A percentile compares a stretch with the other conserved stretches of the same genome.
phyloP scores from a whole-genome alignment of 192 early-diverging fungal genomes.

The Rhizophagus prolifer region DNA sequence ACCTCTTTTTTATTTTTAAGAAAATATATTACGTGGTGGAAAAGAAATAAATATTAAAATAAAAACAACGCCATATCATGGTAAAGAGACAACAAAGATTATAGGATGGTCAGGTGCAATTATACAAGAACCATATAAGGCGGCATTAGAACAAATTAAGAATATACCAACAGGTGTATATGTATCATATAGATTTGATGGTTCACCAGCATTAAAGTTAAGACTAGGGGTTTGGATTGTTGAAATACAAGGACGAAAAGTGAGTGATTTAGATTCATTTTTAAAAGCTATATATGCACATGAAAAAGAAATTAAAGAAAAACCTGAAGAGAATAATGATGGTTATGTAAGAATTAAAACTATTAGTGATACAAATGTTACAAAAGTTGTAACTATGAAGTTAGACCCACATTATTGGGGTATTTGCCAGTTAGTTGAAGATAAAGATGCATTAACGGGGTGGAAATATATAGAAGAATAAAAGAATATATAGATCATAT shows the following conservation, averaged over 20 bases:
- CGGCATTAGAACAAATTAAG: slow-evolving; percentile 67
- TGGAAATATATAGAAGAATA: slow-evolving; percentile 37
- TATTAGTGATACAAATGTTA: slow-evolving; percentile 51
- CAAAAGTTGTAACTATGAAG: slow-evolving; percentile 70
- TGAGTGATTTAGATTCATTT: slow-evolving; percentile 63
- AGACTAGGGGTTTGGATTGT: slow-evolving; percentile 72
- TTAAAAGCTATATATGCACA: slow-evolving; percentile 51
- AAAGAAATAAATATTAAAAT: slow-evolving; percentile 63
- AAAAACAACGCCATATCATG: slow-evolving; percentile 56
- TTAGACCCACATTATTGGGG: slow-evolving; percentile 78
- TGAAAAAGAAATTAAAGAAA: slow-evolving; percentile 48
- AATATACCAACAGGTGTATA: slow-evolving; percentile 65
- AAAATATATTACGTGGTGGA: slow-evolving; percentile 76
- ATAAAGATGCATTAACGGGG: slow-evolving; percentile 44
- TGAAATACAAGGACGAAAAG: slow-evolving; percentile 63
- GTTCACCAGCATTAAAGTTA: slow-evolving; percentile 64
- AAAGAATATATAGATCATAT: not conserved
- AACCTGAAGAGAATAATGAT: slow-evolving; percentile 37
- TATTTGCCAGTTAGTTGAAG: slow-evolving; percentile 61
- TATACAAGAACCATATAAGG: slow-evolving; percentile 73
- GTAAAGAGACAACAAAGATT: slow-evolving; percentile 61
- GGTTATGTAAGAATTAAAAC: slow-evolving; percentile 62
- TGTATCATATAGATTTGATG: slow-evolving; percentile 54
- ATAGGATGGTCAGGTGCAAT: slow-evolving; percentile 84
- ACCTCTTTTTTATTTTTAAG: no score